Evolutionary conservation across 2,329 filamentous ascomycete species (phyloP).

Genomic region (Hypoxylon sp.): DNA sequence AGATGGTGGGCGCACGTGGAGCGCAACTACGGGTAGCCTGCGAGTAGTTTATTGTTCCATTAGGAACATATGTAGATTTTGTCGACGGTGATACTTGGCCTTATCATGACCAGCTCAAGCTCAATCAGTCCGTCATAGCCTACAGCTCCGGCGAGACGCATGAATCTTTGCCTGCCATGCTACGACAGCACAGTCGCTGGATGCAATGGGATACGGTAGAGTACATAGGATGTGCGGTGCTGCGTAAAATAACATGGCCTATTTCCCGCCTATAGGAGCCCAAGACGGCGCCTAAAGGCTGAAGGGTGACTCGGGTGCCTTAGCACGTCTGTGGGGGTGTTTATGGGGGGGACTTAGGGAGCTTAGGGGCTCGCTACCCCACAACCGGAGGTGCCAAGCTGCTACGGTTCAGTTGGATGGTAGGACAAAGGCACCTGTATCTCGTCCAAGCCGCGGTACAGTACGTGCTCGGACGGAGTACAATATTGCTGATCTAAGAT

Average conservation of each 20-base stretch:
- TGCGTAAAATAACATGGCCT: slow-evolving; percentile 11
- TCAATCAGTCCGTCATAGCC: background rate
- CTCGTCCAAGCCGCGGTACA: slow-evolving; percentile 17
- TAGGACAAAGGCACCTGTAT: background rate
- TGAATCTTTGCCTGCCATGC: background rate
- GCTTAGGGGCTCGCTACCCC: slow-evolving; percentile 19
- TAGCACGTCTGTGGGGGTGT: slow-evolving; percentile 25
- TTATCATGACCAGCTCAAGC: background rate
- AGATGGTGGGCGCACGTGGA: slow-evolving; percentile 26
- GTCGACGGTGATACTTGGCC: background rate
- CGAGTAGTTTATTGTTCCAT: background rate
- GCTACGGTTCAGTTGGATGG: background rate
- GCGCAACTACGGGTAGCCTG: slow-evolving; percentile 25
- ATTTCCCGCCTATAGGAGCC: background rate
- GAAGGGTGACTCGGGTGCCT: background rate
- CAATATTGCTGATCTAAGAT: slow-evolving; percentile 10
- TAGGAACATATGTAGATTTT: background rate
- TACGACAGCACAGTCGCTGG: slow-evolving; percentile 21
- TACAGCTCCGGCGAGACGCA: background rate
- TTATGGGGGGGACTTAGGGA: no score
- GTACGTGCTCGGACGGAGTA: slow-evolving; percentile 25
- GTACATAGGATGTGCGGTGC: slow-evolving; percentile 8
- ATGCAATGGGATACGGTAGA: slow-evolving; percentile 17
- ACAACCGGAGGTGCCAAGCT: slow-evolving; percentile 14
- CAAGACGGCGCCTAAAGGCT: background rate